phyloP scores from a whole-genome alignment of 805 yeast species.

The Naumovozyma dairenensis region DNA sequence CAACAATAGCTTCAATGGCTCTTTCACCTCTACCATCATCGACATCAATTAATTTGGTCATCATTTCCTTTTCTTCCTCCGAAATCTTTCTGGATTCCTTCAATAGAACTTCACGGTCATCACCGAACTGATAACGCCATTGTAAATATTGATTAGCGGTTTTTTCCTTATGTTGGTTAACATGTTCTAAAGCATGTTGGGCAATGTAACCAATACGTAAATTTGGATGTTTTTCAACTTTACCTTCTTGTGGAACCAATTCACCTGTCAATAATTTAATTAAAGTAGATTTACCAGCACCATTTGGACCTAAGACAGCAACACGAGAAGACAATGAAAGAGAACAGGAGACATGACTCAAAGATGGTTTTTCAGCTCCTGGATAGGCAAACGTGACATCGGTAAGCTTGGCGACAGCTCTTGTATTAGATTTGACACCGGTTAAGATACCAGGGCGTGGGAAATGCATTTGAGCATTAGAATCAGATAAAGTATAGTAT shows the following conservation, averaged over 20 bases:
- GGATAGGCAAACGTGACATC: slow-evolving; percentile 86
- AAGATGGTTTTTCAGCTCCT: slow-evolving; percentile 76
- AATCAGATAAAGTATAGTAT: slow-evolving; percentile 86
- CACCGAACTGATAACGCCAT: slow-evolving; percentile 97
- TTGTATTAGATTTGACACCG: slow-evolving; percentile 92
- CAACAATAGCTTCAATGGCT: slow-evolving; percentile 86
- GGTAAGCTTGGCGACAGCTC: slow-evolving; percentile 83
- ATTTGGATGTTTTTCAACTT: slow-evolving; percentile 95
- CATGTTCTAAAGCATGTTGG: slow-evolving; percentile 96
- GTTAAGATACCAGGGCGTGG: slow-evolving; percentile 96
- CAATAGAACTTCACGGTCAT: slow-evolving; percentile 90
- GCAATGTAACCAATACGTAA: slow-evolving; percentile 97
- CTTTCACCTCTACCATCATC: slow-evolving; percentile 86
- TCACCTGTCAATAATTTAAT: slow-evolving; percentile 92
- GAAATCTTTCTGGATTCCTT: slow-evolving; percentile 87
- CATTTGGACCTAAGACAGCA: slow-evolving; percentile 94
- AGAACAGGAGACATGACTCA: slow-evolving; percentile 75
- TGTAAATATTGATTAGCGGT: slow-evolving; percentile 96
- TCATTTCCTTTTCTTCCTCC: slow-evolving; percentile 57
- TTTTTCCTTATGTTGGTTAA: slow-evolving; percentile 92
- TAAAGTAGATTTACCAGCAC: slow-evolving; percentile 97
- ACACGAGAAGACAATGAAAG: slow-evolving; percentile 92
- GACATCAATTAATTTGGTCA: slow-evolving; percentile 69
- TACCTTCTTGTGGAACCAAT: slow-evolving; percentile 74
- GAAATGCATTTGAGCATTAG: slow-evolving; percentile 92